Evolutionary conservation across 352 stramenopile genomes (phyloP).

Genomic region (Globisporangium parvum): DNA sequence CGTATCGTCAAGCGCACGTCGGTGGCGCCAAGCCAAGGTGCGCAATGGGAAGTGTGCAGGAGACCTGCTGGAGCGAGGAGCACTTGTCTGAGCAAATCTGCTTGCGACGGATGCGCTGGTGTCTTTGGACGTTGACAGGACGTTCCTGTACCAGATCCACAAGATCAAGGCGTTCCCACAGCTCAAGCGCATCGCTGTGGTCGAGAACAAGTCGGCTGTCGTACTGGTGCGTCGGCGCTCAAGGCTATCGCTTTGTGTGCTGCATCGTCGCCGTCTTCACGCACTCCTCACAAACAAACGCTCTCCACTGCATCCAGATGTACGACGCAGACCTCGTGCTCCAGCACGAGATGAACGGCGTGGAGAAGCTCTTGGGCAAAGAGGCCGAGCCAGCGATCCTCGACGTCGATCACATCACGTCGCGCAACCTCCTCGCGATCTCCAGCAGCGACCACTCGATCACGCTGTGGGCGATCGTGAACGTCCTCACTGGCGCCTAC

Average conservation of each 20-base stretch:
- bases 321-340: conserved; percentile 59
- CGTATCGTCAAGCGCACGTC: conserved; percentile 17
- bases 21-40: conserved; percentile 7
- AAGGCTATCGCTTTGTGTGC: conserved; percentile 1
- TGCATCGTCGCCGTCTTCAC: neutral
- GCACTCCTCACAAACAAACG: neutral
- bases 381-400: conserved; percentile 31
- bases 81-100: neutral
- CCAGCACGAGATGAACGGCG: conserved; percentile 55
- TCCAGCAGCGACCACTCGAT: conserved; percentile 49
- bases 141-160: conserved; percentile 62
- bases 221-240: conserved; percentile 32
- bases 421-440: conserved; percentile 46
- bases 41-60: conserved; percentile 1
- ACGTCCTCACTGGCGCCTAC: conserved; percentile 49
- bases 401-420: conserved; percentile 49
- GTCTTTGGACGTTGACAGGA: conserved; percentile 14
- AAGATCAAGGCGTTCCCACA: conserved; percentile 36
- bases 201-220: conserved; percentile 51
- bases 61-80: neutral
- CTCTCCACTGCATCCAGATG: conserved; percentile 27
- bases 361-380: conserved; percentile 35
- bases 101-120: neutral
- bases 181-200: conserved; percentile 49
- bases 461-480: conserved; percentile 65